A percentile compares a stretch with the other conserved stretches of the same genome.
Evolutionary conservation across 2,329 filamentous ascomycete genomes (phyloP).

Genomic region (Pseudogymnoascus sp.): DNA sequence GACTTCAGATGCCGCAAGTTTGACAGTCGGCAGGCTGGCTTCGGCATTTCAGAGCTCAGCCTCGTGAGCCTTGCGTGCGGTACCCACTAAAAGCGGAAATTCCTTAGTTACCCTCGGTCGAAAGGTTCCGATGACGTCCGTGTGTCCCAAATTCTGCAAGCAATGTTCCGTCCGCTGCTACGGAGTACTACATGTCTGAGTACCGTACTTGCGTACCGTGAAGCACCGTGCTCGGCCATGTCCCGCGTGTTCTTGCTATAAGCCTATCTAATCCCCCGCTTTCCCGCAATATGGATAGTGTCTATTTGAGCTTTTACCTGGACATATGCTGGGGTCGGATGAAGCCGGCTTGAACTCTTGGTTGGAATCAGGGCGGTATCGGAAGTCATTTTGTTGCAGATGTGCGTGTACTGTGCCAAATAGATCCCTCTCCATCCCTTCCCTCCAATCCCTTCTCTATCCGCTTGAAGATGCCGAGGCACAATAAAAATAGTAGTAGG

Average conservation of each 20-base stretch:
- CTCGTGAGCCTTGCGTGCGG: constrained; percentile 6
- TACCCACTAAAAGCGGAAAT: constrained; percentile 8
- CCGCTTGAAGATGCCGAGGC: not conserved
- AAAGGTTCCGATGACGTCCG: constrained; percentile 7
- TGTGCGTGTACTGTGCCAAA: not conserved
- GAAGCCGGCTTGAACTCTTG: not conserved
- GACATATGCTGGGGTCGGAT: not conserved
- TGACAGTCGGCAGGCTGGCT: constrained; percentile 3
- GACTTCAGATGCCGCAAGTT: not conserved
- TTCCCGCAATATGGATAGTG: constrained; percentile 8
- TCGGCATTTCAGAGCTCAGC: constrained; percentile 5
- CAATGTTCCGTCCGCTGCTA: not conserved
- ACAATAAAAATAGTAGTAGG: not conserved
- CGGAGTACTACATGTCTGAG: not conserved
- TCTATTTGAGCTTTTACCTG: constrained; percentile 1
- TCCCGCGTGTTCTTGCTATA: not conserved
- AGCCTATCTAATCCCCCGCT: not conserved
- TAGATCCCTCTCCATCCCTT: not conserved
- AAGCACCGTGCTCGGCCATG: not conserved
- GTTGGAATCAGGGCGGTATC: not conserved
- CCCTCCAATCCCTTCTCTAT: not conserved
- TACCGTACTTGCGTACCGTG: not conserved
- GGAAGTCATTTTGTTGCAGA: not conserved
- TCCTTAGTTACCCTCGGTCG: constrained; percentile 6
- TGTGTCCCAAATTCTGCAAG: not conserved